These are phyloP conservation scores for Trichosanthes truncata DNA, from an alignment of 306 rosid species.

Conservation along the genomic window DNA sequence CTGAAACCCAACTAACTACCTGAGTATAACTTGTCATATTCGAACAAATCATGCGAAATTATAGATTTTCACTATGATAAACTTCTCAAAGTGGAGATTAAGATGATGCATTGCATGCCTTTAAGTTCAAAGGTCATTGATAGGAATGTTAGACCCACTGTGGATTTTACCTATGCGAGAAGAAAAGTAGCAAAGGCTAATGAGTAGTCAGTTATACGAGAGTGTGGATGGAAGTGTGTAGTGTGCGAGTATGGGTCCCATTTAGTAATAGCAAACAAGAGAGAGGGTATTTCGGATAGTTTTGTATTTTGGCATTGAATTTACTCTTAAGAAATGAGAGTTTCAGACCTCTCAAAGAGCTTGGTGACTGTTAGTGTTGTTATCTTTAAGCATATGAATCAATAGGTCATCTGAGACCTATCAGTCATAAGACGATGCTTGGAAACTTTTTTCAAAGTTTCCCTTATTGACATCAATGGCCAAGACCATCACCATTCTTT, in stretches of 20 bases:
- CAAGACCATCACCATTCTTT: background rate
- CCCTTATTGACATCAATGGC: background rate
- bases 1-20: background rate
- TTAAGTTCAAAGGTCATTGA: background rate
- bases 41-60: background rate
- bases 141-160: background rate
- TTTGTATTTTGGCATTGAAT: background rate
- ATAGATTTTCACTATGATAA: background rate
- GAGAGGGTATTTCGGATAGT: background rate
- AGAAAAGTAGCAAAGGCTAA: background rate
- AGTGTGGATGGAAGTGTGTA: no score
- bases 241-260: background rate
- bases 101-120: background rate
- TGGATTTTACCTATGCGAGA: background rate
- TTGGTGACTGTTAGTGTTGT: background rate
- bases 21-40: background rate
- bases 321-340: background rate
- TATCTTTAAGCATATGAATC: background rate
- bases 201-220: background rate
- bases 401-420: background rate
- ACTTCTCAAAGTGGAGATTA: background rate
- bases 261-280: background rate
- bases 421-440: background rate
- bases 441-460: background rate
- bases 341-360: background rate